Evolutionary conservation across 805 yeast species (phyloP).

Genomic region (Kodamaea laetipori): DNA sequence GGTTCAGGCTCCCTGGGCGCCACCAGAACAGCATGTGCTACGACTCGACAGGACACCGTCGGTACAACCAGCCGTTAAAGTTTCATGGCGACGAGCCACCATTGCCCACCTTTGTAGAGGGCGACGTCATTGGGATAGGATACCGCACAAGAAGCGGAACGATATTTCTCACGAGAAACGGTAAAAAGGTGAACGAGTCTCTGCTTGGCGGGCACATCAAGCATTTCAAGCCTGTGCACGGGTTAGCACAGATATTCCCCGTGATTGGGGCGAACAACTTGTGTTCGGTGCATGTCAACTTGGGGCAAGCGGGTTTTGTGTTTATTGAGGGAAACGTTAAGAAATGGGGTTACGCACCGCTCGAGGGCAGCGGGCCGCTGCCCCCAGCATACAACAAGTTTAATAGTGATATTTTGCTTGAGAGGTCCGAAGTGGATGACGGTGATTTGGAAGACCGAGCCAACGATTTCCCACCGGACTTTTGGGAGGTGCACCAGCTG

Average conservation of each 20-base stretch:
- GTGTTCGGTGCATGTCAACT: constrained; percentile 81
- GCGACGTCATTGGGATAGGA: constrained; percentile 94
- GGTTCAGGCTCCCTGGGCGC: constrained; percentile 90
- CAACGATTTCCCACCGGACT: constrained; percentile 59
- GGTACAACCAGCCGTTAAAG: constrained; percentile 76
- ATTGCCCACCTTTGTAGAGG: constrained; percentile 66
- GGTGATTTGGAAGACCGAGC: constrained; percentile 45
- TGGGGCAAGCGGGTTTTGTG: constrained; percentile 89
- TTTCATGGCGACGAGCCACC: constrained; percentile 31
- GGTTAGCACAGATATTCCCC: constrained; percentile 66
- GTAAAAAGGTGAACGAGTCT: constrained; percentile 82
- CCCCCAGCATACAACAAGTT: constrained; percentile 91
- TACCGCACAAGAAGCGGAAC: constrained; percentile 81
- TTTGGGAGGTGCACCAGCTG: constrained; percentile 43
- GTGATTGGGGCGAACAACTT: constrained; percentile 82
- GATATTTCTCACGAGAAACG: constrained; percentile 91
- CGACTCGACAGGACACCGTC: constrained; percentile 79
- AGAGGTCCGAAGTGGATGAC: constrained; percentile 57
- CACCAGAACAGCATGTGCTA: constrained; percentile 84
- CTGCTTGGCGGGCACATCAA: constrained; percentile 77
- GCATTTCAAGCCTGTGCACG: constrained; percentile 57
- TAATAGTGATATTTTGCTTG: constrained; percentile 75
- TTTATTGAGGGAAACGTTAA: constrained; percentile 91
- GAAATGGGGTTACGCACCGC: constrained; percentile 94
- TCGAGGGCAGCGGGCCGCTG: constrained; percentile 84